phyloP scores from a whole-genome alignment of 192 early-diverging fungal species.

The Coemansia sp. region DNA sequence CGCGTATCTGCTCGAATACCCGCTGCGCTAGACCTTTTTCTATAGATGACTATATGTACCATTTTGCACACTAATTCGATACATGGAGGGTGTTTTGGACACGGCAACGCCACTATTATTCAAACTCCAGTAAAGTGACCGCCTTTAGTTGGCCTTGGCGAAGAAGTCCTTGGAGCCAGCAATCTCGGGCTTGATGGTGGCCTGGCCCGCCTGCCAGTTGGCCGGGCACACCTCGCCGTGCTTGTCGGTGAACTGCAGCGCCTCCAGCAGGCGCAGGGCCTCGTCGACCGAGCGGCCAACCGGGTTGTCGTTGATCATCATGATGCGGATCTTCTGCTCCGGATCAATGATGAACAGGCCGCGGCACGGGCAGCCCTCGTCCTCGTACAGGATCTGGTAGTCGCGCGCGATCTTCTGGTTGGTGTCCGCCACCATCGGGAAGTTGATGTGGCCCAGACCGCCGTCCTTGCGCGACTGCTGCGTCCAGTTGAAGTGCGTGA shows the following conservation, averaged over 20 bases:
- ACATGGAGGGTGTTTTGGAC: too few species aligned
- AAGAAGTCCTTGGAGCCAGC: slow-evolving; percentile 69
- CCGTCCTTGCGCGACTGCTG: slow-evolving; percentile 80
- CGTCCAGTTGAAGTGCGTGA: slow-evolving; percentile 85
- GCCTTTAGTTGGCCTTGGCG: slow-evolving; percentile 30
- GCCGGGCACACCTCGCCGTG: slow-evolving; percentile 80
- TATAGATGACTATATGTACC: not conserved
- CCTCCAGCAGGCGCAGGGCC: slow-evolving; percentile 82
- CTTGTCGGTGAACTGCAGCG: slow-evolving; percentile 89
- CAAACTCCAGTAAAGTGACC: not conserved
- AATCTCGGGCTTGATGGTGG: slow-evolving; percentile 71
- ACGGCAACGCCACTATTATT: too few species aligned
- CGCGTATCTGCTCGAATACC: slow-evolving; percentile 62
- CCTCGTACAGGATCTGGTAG: slow-evolving; percentile 83
- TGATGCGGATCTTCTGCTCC: slow-evolving; percentile 78
- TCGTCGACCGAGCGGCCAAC: slow-evolving; percentile 86
- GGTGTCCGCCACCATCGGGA: slow-evolving; percentile 83
- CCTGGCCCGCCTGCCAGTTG: slow-evolving; percentile 75
- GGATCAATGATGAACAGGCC: slow-evolving; percentile 92
- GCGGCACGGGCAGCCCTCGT: slow-evolving; percentile 73
- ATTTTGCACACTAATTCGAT: too few species aligned
- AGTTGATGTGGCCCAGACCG: slow-evolving; percentile 87
- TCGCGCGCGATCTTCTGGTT: slow-evolving; percentile 84
- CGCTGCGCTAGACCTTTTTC: not conserved
- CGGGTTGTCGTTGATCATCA: slow-evolving; percentile 86